Evolutionary conservation across 345 rosid genomes (phyloP).

Genomic region (Lumnitzera racemosa): DNA sequence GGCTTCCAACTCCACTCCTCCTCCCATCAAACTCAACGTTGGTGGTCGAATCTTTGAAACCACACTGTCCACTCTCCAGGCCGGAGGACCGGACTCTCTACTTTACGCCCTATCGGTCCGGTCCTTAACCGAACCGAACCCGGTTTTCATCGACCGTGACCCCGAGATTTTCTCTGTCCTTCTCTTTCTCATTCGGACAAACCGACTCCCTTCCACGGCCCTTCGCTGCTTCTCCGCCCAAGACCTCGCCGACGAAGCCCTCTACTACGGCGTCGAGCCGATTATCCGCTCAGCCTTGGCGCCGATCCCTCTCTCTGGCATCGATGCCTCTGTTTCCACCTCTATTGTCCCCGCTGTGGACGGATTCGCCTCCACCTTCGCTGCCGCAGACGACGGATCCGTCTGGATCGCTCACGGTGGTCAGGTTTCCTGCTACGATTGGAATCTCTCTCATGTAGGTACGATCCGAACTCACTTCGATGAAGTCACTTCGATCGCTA

Average conservation of each 20-base stretch:
- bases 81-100: slow-evolving; percentile 77
- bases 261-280: slow-evolving; percentile 77
- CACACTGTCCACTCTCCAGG: slow-evolving; percentile 60
- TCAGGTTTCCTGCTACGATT: slow-evolving; percentile 73
- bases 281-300: slow-evolving; percentile 51
- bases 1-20: too few species aligned
- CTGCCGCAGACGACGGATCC: slow-evolving; percentile 60
- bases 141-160: slow-evolving; percentile 88
- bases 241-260: slow-evolving; percentile 83
- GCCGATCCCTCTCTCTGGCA: slow-evolving; percentile 58
- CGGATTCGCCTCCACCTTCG: slow-evolving; percentile 55
- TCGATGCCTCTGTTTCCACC: slow-evolving; percentile 62
- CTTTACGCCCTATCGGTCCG: slow-evolving; percentile 62
- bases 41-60: slow-evolving; percentile 86
- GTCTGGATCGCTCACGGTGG: slow-evolving; percentile 92
- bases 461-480: slow-evolving; percentile 79
- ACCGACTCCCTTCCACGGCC: slow-evolving; percentile 58
- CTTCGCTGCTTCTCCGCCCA: slow-evolving; percentile 57
- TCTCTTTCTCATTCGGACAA: slow-evolving; percentile 73
- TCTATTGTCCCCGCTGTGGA: slow-evolving; percentile 65
- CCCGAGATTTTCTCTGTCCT: slow-evolving; percentile 84
- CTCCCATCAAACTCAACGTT: slow-evolving; percentile 65
- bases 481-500: slow-evolving; percentile 53
- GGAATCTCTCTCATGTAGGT: slow-evolving; percentile 48
- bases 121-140: slow-evolving; percentile 21